Conservation (phyloP, 352 stramenopile species). For the Phytophthora litchii region DNA sequence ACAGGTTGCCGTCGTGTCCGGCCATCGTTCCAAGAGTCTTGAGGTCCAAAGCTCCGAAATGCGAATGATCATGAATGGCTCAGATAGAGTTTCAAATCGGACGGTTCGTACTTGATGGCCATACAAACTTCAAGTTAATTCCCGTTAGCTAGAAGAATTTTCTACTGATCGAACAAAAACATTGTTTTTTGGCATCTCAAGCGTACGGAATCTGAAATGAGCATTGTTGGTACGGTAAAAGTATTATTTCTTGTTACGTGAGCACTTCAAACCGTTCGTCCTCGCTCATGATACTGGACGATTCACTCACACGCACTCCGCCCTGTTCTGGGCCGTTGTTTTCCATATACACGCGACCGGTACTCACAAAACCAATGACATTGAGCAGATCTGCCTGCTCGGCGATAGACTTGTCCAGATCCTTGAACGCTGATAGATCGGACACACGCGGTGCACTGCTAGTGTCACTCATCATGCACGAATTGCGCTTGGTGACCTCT, state of each 20-base stretch:
- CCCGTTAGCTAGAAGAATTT: constrained; percentile 7
- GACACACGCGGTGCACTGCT: constrained; percentile 67
- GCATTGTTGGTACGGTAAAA: constrained; percentile 3
- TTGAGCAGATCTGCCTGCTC: constrained; percentile 78
- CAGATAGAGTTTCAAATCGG: constrained; percentile 3
- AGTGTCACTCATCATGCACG: constrained; percentile 81
- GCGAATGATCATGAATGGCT: constrained; percentile 25
- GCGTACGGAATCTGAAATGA: no score
- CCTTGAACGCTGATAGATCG: constrained; percentile 66
- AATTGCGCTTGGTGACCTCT: constrained; percentile 72
- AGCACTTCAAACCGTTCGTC: constrained; percentile 74
- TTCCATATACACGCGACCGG: constrained; percentile 78
- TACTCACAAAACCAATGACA: constrained; percentile 78
- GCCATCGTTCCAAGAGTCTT: constrained; percentile 21
- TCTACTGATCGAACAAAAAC: constrained; percentile 10
- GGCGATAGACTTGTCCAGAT: constrained; percentile 75
- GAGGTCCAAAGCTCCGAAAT: constrained; percentile 8
- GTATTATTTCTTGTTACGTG: constrained; percentile 30
- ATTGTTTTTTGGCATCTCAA: constrained; percentile 15
- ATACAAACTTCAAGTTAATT: constrained; percentile 40
- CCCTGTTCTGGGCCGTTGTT: constrained; percentile 51
- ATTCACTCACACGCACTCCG: constrained; percentile 71
- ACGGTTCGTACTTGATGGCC: neutral
- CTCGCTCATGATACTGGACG: constrained; percentile 49
- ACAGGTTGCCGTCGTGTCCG: constrained; percentile 40